Percentiles rank a stretch among this genome's conserved stretches.
Evolutionary conservation across 805 yeast species (phyloP).

Genomic region (fission yeast (Schizosaccharomyces pombe)): DNA sequence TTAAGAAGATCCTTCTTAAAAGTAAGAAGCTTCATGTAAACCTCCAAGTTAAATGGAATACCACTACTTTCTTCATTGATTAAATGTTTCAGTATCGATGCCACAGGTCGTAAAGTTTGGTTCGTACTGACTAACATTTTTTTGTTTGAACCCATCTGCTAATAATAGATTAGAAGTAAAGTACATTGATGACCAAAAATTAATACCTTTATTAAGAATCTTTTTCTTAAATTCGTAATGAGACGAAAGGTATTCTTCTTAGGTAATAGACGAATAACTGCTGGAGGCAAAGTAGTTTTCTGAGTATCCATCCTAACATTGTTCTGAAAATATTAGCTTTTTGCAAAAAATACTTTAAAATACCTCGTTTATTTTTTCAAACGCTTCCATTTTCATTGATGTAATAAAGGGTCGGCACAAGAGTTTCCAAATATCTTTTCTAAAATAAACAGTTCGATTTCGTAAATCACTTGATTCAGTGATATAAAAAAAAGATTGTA

Average conservation of each 20-base stretch:
- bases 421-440: constrained; percentile 34
- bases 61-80: background rate
- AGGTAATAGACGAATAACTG: constrained; percentile 15
- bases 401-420: constrained; percentile 22
- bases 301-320: no score
- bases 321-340: no score
- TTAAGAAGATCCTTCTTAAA: background rate
- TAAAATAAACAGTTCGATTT: constrained; percentile 24
- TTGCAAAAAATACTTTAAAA: background rate
- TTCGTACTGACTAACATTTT: background rate
- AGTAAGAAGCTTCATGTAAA: no score
- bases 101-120: background rate
- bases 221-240: constrained; percentile 7
- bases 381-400: constrained; percentile 7
- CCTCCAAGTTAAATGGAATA: background rate
- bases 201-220: background rate
- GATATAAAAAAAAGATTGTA: constrained; percentile 39
- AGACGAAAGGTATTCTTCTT: constrained; percentile 9
- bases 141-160: background rate
- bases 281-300: constrained; percentile 14
- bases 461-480: constrained; percentile 29
- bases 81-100: background rate
- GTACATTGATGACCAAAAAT: background rate
- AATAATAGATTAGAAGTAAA: no score
- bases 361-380: constrained; percentile 6